A percentile compares a stretch with the other conserved stretches of the same genome.
Conservation (phyloP, 2,329 filamentous ascomycete genomes). For the Pseudocercospora vitis region DNA sequence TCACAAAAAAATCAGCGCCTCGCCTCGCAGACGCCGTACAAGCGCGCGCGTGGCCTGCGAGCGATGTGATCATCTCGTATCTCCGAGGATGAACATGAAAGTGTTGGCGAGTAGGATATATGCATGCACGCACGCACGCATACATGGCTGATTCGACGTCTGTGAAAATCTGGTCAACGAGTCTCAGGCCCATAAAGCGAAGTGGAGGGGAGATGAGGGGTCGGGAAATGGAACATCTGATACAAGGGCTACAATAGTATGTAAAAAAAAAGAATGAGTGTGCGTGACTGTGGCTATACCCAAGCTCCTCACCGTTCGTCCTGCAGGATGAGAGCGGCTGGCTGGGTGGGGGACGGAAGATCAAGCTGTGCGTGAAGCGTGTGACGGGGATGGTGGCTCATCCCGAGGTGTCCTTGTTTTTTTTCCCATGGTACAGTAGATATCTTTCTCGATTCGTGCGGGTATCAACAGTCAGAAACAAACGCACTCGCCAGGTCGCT, state of each 20-base stretch:
- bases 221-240: background rate
- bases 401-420: background rate
- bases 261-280: background rate
- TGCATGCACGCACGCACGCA: too few relatives aligned
- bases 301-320: background rate
- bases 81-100: too few relatives aligned
- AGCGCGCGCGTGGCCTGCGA: too few relatives aligned
- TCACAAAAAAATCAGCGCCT: too few relatives aligned
- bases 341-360: background rate
- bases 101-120: too few relatives aligned
- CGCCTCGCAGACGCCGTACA: too few relatives aligned
- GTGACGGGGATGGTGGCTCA: background rate
- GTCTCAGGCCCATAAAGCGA: too few relatives aligned
- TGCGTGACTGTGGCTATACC: background rate
- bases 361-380: conserved; percentile 6
- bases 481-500: conserved; percentile 8
- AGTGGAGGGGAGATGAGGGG: background rate
- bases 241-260: background rate
- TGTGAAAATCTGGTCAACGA: too few relatives aligned
- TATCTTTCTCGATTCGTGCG: conserved; percentile 8
- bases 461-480: conserved; percentile 7
- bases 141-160: too few relatives aligned
- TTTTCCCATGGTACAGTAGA: background rate
- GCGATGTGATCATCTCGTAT: too few relatives aligned
- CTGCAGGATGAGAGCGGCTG: background rate